These are phyloP conservation scores for Vanderwaltozyma tropicalis DNA, from an alignment of 805 yeast genomes.

Conservation along the genomic window DNA sequence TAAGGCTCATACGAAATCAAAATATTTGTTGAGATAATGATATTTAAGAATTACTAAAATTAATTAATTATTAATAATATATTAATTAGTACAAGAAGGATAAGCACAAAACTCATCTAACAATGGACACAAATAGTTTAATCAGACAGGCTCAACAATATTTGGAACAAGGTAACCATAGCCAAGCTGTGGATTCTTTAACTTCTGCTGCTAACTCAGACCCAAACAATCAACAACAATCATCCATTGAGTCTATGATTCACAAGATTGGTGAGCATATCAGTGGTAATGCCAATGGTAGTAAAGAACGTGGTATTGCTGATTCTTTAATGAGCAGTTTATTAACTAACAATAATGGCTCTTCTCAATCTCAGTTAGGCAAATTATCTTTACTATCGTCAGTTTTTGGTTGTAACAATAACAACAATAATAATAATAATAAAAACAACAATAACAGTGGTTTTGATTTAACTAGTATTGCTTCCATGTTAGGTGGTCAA, in stretches of 20 bases:
- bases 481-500: conserved; percentile 13
- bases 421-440: conserved; percentile 6
- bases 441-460: conserved; percentile 9
- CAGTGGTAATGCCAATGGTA: conserved; percentile 6
- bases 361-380: conserved; percentile 21
- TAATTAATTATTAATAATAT: no score
- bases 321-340: conserved; percentile 15
- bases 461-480: conserved; percentile 14
- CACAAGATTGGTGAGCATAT: conserved; percentile 13
- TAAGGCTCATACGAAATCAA: no score
- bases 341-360: conserved; percentile 14
- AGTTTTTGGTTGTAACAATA: conserved; percentile 7
- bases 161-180: conserved; percentile 17
- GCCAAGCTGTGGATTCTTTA: conserved; percentile 20
- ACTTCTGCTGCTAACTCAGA: conserved; percentile 20
- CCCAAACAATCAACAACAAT: conserved; percentile 16
- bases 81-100: not conserved
- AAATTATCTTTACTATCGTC: conserved; percentile 22
- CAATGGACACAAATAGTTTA: conserved; percentile 9
- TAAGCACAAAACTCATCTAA: not conserved
- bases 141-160: conserved; percentile 17
- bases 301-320: conserved; percentile 13
- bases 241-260: conserved; percentile 18
- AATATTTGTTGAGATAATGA: no score
- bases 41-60: no score